Conservation (phyloP, 805 yeast species). For the Candida ponderosae region DNA sequence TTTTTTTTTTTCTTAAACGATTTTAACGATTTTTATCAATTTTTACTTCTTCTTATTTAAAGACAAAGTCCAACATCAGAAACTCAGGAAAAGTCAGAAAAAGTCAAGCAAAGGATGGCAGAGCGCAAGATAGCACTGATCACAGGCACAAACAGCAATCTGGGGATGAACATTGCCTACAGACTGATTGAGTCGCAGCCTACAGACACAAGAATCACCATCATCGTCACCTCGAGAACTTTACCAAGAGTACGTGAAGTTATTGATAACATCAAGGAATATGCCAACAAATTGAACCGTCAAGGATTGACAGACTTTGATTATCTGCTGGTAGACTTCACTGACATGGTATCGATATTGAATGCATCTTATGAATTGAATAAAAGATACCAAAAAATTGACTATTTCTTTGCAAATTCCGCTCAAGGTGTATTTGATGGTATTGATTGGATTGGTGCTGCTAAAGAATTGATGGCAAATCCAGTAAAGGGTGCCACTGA, state of each 20-base stretch:
- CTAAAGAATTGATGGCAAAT: slow-evolving; percentile 50
- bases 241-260: slow-evolving; percentile 77
- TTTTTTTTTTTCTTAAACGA: too few relatives aligned
- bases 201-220: slow-evolving; percentile 49
- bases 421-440: slow-evolving; percentile 87
- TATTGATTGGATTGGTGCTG: slow-evolving; percentile 78
- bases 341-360: slow-evolving; percentile 79
- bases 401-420: slow-evolving; percentile 79
- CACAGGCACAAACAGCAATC: slow-evolving; percentile 50
- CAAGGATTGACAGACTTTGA: slow-evolving; percentile 70
- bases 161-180: slow-evolving; percentile 82
- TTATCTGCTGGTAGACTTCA: slow-evolving; percentile 82
- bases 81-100: background rate
- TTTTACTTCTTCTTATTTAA: background rate
- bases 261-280: slow-evolving; percentile 47
- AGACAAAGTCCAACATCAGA: background rate
- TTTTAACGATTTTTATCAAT: background rate
- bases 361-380: slow-evolving; percentile 65
- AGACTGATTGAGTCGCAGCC: slow-evolving; percentile 61
- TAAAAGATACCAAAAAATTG: slow-evolving; percentile 57
- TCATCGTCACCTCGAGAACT: slow-evolving; percentile 86
- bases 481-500: slow-evolving; percentile 83
- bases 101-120: slow-evolving; percentile 4
- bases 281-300: slow-evolving; percentile 33
- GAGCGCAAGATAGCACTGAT: slow-evolving; percentile 33